Base-by-base conservation (phyloP, 2,329 filamentous ascomycete genomes). In the Ophiostoma tasmaniense region DNA sequence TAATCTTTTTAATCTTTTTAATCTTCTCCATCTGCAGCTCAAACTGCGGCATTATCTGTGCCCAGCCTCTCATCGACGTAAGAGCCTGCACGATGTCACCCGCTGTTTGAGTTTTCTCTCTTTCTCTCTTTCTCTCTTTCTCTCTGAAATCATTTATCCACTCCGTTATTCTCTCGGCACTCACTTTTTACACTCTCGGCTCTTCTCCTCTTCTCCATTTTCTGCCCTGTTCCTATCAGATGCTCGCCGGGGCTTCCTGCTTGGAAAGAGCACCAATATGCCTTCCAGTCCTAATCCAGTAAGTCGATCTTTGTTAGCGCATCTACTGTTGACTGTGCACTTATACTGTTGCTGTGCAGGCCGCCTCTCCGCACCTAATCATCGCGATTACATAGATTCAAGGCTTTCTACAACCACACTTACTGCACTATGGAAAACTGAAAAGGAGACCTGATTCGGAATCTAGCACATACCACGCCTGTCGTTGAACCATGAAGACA, bases 151-250 rank as follows among this genome's bases (percentile, higher is more conserved):
- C 10, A 55, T 13, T 55, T 25, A 11, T 22, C 6, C 1, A 8
- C 7, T 59, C 3, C 1, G 14, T 6, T 59, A 33, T 13, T 59
- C 13, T 25, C 55, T 61, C 55, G 55, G 55, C 55, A 61, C 55
- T 61, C 25, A 61, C 59, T 37, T 37, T 64, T 64, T 64, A 20
- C 61, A 64, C 33, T 64, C 61, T 64, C 61, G 61, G 61, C 61
- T 64, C 33, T 25, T 61, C 55, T 61, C 25, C 59, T 62, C 28
- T 64, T 30, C 25, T 61, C 55, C 55, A 35, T 11, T 64, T 28
- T 64, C 61, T 64, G 30, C 61, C 61, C 30, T 64, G 61, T 64
- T 64, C 61, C 61, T 64, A 64, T 64, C 61, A 64, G 61, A 64
- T 64, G 61, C 61, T 22, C 10, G 22, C 61, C 61, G 61, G 30